Evolutionary conservation across 805 yeast genomes (phyloP), one percentile per base, ranked within the genome.

Genomic region (Yarrowia sp.): DNA sequence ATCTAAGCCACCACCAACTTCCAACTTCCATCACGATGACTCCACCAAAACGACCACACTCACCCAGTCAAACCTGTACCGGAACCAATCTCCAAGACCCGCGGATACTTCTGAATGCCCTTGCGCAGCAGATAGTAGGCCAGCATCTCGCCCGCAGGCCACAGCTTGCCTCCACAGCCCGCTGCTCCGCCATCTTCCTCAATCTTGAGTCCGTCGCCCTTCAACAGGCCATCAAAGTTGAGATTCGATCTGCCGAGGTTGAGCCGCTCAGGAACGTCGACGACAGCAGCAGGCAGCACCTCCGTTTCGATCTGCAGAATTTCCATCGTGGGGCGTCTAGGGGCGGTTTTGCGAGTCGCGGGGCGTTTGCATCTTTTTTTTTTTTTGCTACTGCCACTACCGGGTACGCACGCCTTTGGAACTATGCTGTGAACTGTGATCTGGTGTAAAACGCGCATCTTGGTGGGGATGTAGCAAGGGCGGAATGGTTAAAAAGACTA

Each of bases 131-230:
- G 64, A 63, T 81, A 83, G 38, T 79, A 72, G 13, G 84, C 76
- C 18, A 83, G 71, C 47, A 82, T 71, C 61, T 82, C 83, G 16
- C 86, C 87, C 9, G 86, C 85, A 1, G 83, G 76, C 87, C 87
- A 83, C 4, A 83, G 74, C 63, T 81, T 79, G 3, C 87, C 87
- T n/a, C 87, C 87, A 69, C 86, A 83, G 1, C 87, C 87, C 5
- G 77, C 69, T 0, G 77, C 81, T 7, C 86, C 86, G 38, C 85
- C 86, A 66, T 83, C 86, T 65, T 80, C 84, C 63, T 72, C 74
- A 25, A 83, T 76, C 65, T 74, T 68, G 29, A 81, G 69, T 0
- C 74, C 73, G 1, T 73, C 73, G 6, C 67, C 62, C 0, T 64
- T 56, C 22, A 78, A 68, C 49, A 76, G 71, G 0, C 79, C 79